Evolutionary conservation across 148 eudicot genomes (phyloP), one percentile per base, ranked within the genome.

Genomic region (Rhododendron ferrugineum): DNA sequence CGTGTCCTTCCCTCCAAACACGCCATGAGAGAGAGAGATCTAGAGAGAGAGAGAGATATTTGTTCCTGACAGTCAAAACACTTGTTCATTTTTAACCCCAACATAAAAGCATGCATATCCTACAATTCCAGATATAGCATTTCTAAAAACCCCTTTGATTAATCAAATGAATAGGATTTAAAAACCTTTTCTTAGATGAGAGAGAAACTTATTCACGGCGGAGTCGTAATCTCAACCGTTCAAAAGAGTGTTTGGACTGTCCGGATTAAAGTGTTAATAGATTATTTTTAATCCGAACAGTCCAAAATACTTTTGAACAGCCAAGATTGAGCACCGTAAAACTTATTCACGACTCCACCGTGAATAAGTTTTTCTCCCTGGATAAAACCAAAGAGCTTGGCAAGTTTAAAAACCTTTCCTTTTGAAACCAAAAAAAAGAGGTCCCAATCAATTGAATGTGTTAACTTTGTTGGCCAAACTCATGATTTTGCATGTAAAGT

Each of bases 401-500:
- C 42, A 22, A 76, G 22, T 76, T 78, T 78, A 18, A 47, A 78
- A 26, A n/a, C 16, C 34, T 47, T 44, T 9, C 11, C 56, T 9
- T 46, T 78, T 54, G 44, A 34, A 13, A 15, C 78, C 6, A 11
- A 3, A 2, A 64, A 0, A 66, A 3, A 32, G 49, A 40, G 49
- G 80, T 77, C 28, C 26, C 50, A 77, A 77, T 77, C 80, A 23
- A 42, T 77, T 77, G 80, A 77, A 44, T 3, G n/a, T 40, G 28
- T 37, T 78, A 54, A 26, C 81, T 78, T 78, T 78, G 36, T 47
- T 78, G 81, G 74, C 74, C 26, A 76, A 34, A 37, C 80, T 44
- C 54, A 78, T 78, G 50, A 10, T 52, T 80, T 34, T 80, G 82
- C 82, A 80, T 80, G 82, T 52, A 80, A 80, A 80, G 82, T 32